Percentiles rank a stretch among this genome's conserved stretches.
phyloP scores from a whole-genome alignment of 768 basidiomycete species.

The Auricularia sp. region DNA sequence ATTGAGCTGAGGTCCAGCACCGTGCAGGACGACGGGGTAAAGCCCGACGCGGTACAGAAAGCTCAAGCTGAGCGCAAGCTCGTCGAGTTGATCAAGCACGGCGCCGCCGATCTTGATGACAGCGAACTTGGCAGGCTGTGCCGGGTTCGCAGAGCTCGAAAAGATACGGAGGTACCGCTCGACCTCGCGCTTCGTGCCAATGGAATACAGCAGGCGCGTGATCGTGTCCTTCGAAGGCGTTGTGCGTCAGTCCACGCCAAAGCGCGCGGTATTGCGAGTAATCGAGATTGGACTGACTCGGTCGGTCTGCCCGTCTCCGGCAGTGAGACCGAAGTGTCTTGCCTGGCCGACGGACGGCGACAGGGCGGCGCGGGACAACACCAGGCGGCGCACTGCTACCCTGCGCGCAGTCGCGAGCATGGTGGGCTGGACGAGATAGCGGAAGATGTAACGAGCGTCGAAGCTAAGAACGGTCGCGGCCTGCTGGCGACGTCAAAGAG shows the following conservation, averaged over 20 bases:
- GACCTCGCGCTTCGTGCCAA: constrained; percentile 94
- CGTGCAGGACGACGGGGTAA: constrained; percentile 96
- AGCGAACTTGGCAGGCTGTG: constrained; percentile 88
- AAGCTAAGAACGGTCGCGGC: background rate
- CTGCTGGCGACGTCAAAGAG: background rate
- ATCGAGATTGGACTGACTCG: background rate
- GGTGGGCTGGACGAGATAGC: background rate
- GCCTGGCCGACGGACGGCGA: background rate
- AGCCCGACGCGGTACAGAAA: constrained; percentile 95
- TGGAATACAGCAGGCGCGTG: constrained; percentile 89
- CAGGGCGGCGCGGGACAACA: background rate
- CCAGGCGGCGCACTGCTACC: background rate
- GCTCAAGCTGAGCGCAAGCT: constrained; percentile 88
- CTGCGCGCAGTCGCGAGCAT: constrained; percentile 1
- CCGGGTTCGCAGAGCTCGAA: constrained; percentile 81
- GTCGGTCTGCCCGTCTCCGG: background rate
- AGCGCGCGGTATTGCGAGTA: background rate
- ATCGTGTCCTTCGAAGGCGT: constrained; percentile 71
- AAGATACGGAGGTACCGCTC: constrained; percentile 98
- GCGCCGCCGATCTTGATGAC: constrained; percentile 98
- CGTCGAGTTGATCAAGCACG: constrained; percentile 84
- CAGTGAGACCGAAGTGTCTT: background rate
- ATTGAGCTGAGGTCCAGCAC: constrained; percentile 92
- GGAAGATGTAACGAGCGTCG: background rate
- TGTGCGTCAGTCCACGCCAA: background rate